A percentile compares a stretch with the other conserved stretches of the same genome.
Evolutionary conservation across 495 filamentous ascomycete species (phyloP).

Genomic region (Xylaria sp.): DNA sequence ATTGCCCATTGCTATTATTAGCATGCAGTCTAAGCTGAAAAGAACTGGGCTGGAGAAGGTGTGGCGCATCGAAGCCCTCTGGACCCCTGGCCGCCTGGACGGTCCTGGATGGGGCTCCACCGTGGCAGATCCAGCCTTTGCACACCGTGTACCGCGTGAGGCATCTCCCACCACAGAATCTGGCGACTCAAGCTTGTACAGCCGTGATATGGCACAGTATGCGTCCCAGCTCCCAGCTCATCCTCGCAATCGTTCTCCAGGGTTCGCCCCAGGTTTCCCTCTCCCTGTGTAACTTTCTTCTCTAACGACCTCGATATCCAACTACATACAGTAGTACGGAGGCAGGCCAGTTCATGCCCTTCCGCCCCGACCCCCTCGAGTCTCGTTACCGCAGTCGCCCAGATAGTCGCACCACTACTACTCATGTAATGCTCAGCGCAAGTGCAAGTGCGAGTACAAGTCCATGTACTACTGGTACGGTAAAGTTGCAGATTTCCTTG

Average conservation of each 20-base stretch:
- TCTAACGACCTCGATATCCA: neutral
- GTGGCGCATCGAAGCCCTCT: neutral
- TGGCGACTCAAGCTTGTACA: neutral
- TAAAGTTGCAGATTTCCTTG: conserved; percentile 2
- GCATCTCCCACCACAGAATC: neutral
- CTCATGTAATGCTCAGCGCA: neutral
- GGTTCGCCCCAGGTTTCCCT: neutral
- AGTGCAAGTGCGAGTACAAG: no score
- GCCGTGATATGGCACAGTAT: neutral
- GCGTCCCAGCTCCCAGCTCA: neutral
- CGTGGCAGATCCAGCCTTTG: neutral
- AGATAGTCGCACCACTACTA: neutral
- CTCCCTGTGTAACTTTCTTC: no score
- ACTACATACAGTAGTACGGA: no score
- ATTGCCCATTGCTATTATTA: conserved; percentile 13
- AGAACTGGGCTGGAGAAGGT: neutral
- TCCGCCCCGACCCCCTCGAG: neutral
- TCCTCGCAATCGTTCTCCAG: neutral
- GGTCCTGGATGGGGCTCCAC: neutral
- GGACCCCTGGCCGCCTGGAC: no score
- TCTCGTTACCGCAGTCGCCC: neutral
- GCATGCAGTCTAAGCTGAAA: conserved; percentile 15
- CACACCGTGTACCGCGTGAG: neutral
- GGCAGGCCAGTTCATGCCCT: neutral
- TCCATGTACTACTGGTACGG: no score